A percentile compares a stretch with the other conserved stretches of the same genome.
Evolutionary conservation across 2,329 filamentous ascomycete species (phyloP).

Genomic region (Ceratocystis destructans): DNA sequence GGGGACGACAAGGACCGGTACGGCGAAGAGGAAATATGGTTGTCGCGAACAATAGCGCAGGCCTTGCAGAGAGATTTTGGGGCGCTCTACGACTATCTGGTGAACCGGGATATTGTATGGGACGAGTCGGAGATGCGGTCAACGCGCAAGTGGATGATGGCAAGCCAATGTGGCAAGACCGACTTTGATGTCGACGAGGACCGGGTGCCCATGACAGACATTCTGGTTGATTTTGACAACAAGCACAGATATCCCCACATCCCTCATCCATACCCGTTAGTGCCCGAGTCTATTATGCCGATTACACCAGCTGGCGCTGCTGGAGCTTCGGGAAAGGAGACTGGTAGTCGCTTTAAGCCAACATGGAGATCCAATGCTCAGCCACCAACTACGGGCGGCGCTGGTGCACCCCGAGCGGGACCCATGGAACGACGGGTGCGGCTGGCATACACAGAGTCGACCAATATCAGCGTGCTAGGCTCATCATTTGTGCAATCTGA

Average conservation of each 20-base stretch:
- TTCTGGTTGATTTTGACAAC: constrained; percentile 52
- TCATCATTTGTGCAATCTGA: constrained; percentile 39
- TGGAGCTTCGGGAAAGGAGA: not conserved
- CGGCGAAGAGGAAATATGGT: constrained; percentile 40
- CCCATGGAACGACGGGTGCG: constrained; percentile 38
- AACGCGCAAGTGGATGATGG: constrained; percentile 52
- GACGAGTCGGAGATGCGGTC: constrained; percentile 47
- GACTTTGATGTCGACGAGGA: constrained; percentile 36
- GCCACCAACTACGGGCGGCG: not conserved
- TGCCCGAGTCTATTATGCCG: constrained; percentile 40
- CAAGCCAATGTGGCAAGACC: constrained; percentile 33
- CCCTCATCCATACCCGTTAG: constrained; percentile 51
- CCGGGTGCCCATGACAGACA: constrained; percentile 51
- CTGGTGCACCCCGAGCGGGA: constrained; percentile 22
- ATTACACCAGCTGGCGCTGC: not conserved
- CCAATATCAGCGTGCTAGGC: constrained; percentile 43
- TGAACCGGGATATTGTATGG: constrained; percentile 54
- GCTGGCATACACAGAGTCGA: constrained; percentile 45
- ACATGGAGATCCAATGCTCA: constrained; percentile 23
- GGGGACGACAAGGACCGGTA: not conserved
- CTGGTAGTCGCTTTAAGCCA: constrained; percentile 12
- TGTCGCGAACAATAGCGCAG: constrained; percentile 44
- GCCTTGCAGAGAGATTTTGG: constrained; percentile 53
- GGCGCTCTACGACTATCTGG: constrained; percentile 55
- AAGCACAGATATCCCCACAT: constrained; percentile 50